A percentile compares a stretch with the other conserved stretches of the same genome.
Conservation (phyloP, 139 green algal genomes). For the Gonium pectorale region DNA sequence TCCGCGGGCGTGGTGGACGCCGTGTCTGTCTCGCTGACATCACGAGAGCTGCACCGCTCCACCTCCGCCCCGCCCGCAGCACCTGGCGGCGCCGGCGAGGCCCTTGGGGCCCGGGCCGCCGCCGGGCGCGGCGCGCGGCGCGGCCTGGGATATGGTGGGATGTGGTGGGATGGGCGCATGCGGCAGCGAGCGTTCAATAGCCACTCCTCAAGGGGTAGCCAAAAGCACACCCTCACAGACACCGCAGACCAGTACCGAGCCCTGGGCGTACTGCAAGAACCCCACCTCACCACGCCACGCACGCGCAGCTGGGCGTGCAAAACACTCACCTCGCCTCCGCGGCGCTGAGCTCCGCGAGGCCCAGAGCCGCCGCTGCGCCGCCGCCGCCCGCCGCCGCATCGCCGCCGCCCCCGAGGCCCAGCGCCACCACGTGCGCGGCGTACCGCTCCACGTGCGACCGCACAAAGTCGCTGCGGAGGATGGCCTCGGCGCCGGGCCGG, state of each 20-base stretch:
- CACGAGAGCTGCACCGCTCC: constrained; percentile 1
- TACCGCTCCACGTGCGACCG: constrained; percentile 60
- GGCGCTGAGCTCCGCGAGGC: constrained; percentile 4
- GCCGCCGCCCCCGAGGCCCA: constrained; percentile 11
- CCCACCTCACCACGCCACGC: no score
- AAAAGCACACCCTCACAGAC: no score
- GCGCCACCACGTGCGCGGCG: constrained; percentile 54
- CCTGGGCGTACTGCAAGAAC: no score
- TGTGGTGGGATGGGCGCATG: no score
- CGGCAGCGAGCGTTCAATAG: no score
- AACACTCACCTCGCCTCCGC: constrained; percentile 1
- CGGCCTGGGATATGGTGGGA: constrained; percentile 14
- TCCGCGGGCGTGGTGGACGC: not conserved
- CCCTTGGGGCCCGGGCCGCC: not conserved
- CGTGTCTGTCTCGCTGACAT: constrained; percentile 19
- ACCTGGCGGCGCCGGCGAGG: not conserved
- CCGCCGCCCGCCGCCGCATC: not conserved
- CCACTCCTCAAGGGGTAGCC: no score
- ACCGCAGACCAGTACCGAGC: no score
- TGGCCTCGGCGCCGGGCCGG: constrained; percentile 58
- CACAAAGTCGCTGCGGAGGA: constrained; percentile 58
- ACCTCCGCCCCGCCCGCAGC: not conserved
- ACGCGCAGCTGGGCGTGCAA: no score
- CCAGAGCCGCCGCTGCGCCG: constrained; percentile 24
- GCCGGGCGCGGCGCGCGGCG: not conserved